Evolutionary conservation across 345 rosid genomes (phyloP).

Genomic region (Eucalyptus cloeziana): DNA sequence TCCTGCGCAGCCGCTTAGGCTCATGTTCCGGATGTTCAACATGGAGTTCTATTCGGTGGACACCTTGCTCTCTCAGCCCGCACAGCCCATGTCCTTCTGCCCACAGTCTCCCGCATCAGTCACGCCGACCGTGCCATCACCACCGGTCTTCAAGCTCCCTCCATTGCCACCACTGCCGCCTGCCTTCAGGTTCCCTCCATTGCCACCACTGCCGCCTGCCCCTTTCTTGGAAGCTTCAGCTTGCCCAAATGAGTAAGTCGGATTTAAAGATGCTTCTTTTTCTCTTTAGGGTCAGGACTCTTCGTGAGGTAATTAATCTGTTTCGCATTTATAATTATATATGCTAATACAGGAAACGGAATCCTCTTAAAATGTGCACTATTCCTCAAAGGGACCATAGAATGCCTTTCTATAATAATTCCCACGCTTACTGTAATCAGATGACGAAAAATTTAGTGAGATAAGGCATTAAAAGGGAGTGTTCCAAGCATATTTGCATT

Average conservation of each 20-base stretch:
- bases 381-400: neutral
- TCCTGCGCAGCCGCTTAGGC: constrained; percentile 43
- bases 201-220: constrained; percentile 30
- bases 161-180: neutral
- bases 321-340: neutral
- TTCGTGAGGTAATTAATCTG: neutral
- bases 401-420: neutral
- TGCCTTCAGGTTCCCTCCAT: neutral
- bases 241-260: constrained; percentile 68
- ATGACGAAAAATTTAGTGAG: neutral
- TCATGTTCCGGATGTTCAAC: constrained; percentile 40
- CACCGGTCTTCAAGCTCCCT: constrained; percentile 8
- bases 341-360: neutral
- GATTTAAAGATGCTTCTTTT: neutral
- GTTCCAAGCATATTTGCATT: neutral
- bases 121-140: constrained; percentile 31
- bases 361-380: neutral
- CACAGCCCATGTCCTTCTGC: constrained; percentile 56
- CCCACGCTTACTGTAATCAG: neutral
- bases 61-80: constrained; percentile 66
- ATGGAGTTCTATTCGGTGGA: constrained; percentile 40
- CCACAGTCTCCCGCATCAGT: neutral
- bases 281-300: neutral
- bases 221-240: constrained; percentile 66
- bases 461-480: neutral